Base-by-base conservation (phyloP, 169 alveolate genomes). In the Plasmodium cynomolgi region DNA sequence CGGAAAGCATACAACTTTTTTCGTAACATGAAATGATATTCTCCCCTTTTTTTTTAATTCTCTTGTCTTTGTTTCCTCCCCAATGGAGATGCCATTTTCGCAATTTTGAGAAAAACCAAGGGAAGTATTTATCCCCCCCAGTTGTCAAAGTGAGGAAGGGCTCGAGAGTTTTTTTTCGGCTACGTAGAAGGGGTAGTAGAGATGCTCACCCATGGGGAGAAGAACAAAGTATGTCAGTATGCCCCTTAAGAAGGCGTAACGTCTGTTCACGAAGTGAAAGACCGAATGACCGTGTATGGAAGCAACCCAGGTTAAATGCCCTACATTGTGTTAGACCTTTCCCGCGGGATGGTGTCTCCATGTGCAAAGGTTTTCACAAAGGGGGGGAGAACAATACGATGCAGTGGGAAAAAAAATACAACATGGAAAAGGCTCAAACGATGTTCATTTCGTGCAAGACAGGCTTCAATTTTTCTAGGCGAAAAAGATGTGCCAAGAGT, bases 11-110 rank as follows among this genome's bases (percentile, higher is more conserved):
- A 50, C 62, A 50, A 13, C 20, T 26, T 68, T 68, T 68, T 68
- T 23, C 5, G n/a, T 20, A 74, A 88, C 77, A 80, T 88, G 88
- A 88, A 68, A 88, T 88, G 94, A 50, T 58, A 88, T 80, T 5
- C 37, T 84, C 81, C 75, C n/a, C 82, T 26, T 62, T 88, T 72
- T 33, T 80, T 41, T 62, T 88, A 26, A 56, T 68, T 58, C 9
- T 88, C 47, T 26, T 88, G 34, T 71, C 73, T 39, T 20, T n/a
- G 50, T 26, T 88, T 3, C 82, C 54, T n/a, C 34, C 81, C 68
- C 71, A 88, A 34, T 15, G 68, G 26, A 44, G 29, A 39, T 79
- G 80, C 54, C 56, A 88, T 11, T 80, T n/a, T 79, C 72, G 58
- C 33, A 47, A 41, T 79, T 68, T 37, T 33, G 82, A 68, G 41